Conservation (phyloP, 2,329 filamentous ascomycete genomes). For the Penicillium hordei region DNA sequence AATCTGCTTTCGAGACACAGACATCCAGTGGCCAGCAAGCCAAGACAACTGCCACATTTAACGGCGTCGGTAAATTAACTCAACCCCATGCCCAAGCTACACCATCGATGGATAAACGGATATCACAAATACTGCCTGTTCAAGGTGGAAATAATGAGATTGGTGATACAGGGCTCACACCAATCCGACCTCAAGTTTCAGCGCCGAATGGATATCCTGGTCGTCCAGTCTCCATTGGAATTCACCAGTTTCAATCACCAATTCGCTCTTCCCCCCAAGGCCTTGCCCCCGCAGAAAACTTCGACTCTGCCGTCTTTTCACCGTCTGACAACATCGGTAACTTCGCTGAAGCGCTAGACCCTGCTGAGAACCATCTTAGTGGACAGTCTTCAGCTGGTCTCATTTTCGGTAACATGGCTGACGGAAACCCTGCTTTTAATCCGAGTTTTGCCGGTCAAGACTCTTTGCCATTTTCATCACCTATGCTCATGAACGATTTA, state of each 20-base stretch:
- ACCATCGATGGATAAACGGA: neutral
- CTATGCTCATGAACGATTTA: slow-evolving; percentile 25
- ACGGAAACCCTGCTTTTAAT: slow-evolving; percentile 13
- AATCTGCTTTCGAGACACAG: slow-evolving; percentile 26
- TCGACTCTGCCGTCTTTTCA: slow-evolving; percentile 2
- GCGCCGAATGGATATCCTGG: neutral
- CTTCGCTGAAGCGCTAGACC: neutral
- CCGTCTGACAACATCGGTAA: neutral
- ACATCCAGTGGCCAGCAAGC: neutral
- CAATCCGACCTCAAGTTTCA: neutral
- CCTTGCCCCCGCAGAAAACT: neutral
- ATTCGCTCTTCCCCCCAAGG: neutral
- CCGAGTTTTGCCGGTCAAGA: slow-evolving; percentile 14
- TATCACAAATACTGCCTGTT: neutral
- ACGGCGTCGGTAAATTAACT: neutral
- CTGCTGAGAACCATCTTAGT: neutral
- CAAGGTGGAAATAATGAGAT: neutral
- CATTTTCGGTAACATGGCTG: slow-evolving; percentile 22
- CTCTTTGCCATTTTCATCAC: slow-evolving; percentile 19
- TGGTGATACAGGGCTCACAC: neutral
- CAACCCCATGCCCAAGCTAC: neutral
- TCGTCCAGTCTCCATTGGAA: neutral
- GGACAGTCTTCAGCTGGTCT: slow-evolving; percentile 20
- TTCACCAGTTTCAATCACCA: slow-evolving; percentile 1
- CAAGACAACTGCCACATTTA: neutral